Evolutionary conservation across 768 basidiomycete genomes (phyloP).

Genomic region (Tubosaeta sp.): DNA sequence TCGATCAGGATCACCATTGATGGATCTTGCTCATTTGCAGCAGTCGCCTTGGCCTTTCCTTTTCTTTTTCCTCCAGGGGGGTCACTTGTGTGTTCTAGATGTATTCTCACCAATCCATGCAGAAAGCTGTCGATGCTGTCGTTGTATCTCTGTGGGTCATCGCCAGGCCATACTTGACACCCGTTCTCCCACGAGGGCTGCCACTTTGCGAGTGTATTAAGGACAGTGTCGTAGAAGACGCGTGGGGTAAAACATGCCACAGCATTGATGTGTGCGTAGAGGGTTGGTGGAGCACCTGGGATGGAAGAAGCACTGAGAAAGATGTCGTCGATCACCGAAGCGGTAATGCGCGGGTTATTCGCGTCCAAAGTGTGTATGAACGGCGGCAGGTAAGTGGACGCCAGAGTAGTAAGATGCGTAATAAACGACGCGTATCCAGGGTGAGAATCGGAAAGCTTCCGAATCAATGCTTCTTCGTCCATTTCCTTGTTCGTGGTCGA

Average conservation of each 20-base stretch:
- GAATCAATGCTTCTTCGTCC: slow-evolving; percentile 10
- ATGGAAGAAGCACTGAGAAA: slow-evolving; percentile 13
- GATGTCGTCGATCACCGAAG: slow-evolving; percentile 29
- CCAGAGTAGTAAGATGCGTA: slow-evolving; percentile 26
- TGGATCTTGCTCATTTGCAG: slow-evolving; percentile 15
- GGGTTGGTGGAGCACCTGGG: slow-evolving; percentile 24
- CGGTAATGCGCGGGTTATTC: slow-evolving; percentile 42
- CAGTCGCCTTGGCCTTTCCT: slow-evolving; percentile 28
- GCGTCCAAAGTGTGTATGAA: slow-evolving; percentile 69
- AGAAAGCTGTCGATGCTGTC: slow-evolving; percentile 65
- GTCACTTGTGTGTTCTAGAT: slow-evolving; percentile 12
- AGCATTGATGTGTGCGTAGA: slow-evolving; percentile 49
- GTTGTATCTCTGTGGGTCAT: slow-evolving; percentile 47
- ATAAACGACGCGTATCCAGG: slow-evolving; percentile 25
- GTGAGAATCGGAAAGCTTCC: slow-evolving; percentile 8
- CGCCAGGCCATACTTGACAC: slow-evolving; percentile 52
- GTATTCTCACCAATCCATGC: slow-evolving; percentile 53
- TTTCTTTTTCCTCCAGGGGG: slow-evolving; percentile 26
- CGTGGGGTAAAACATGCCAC: slow-evolving; percentile 58
- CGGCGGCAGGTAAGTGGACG: slow-evolving; percentile 44
- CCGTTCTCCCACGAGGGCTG: slow-evolving; percentile 56
- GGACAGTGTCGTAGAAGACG: slow-evolving; percentile 59
- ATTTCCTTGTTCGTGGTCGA: neutral
- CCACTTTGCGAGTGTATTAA: slow-evolving; percentile 60
- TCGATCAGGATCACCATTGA: slow-evolving; percentile 61